These are phyloP conservation scores for Kodamaea arcana DNA, from an alignment of 1,139 yeast genomes.

Conservation along the genomic window DNA sequence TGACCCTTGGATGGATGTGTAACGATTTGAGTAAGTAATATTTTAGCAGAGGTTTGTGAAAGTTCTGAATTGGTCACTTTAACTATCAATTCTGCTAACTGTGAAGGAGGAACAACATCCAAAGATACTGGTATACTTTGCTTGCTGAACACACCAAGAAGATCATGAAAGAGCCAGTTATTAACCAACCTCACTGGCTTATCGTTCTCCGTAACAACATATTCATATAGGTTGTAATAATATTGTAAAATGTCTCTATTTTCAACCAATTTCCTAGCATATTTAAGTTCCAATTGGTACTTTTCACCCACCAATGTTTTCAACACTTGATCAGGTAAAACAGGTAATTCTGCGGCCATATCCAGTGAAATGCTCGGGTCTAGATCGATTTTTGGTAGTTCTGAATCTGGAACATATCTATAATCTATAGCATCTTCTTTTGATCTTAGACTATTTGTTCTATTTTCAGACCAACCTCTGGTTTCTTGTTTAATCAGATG, in stretches of 20 bases:
- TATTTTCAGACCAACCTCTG: conserved; percentile 83
- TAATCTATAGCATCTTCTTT: conserved; percentile 86
- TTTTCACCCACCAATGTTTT: conserved; percentile 47
- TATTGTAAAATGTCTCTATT: conserved; percentile 44
- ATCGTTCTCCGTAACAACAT: conserved; percentile 14
- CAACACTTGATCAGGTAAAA: conserved; percentile 59
- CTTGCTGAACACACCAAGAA: conserved; percentile 65
- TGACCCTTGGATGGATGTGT: conserved; percentile 27
- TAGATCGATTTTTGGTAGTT: conserved; percentile 59
- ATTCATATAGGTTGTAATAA: conserved; percentile 44
- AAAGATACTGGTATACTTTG: conserved; percentile 39
- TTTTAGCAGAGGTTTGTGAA: conserved; percentile 56
- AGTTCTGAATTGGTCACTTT: conserved; percentile 20
- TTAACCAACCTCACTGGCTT: conserved; percentile 44
- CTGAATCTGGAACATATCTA: conserved; percentile 93
- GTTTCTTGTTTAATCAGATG: conserved; percentile 59
- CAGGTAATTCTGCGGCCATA: conserved; percentile 47
- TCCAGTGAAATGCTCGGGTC: conserved; percentile 30
- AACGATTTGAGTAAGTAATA: conserved; percentile 57
- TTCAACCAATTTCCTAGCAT: conserved; percentile 60
- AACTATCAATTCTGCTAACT: conserved; percentile 23
- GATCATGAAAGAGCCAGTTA: conserved; percentile 83
- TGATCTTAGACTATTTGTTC: conserved; percentile 61
- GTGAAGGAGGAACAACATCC: conserved; percentile 24
- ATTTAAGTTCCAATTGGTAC: conserved; percentile 60